Evolutionary conservation across 2,329 filamentous ascomycete species (phyloP).

Genomic region (Xylaria sp.): DNA sequence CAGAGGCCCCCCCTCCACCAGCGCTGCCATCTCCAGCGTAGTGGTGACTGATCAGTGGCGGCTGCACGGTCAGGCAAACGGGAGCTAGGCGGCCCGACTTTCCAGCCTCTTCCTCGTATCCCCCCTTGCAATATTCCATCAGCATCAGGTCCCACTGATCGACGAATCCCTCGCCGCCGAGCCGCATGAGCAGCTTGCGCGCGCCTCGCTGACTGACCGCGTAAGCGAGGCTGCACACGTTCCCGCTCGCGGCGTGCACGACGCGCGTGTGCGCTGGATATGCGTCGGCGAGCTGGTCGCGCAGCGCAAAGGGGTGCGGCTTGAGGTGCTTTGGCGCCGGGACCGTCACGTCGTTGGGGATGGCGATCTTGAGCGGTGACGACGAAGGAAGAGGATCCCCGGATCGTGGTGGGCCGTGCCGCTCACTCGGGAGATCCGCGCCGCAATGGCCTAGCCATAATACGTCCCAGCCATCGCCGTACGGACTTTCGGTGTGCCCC

Average conservation of each 20-base stretch:
- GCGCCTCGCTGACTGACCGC: constrained; percentile 46
- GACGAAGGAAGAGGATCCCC: not conserved
- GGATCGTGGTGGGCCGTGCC: not conserved
- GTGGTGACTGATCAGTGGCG: constrained; percentile 37
- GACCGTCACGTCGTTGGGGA: constrained; percentile 31
- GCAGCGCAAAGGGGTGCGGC: constrained; percentile 35
- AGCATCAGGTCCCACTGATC: constrained; percentile 39
- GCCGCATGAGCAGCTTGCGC: constrained; percentile 43
- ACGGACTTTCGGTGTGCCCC: not conserved
- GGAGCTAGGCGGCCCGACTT: not conserved
- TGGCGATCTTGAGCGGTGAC: constrained; percentile 22
- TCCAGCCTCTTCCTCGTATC: not conserved
- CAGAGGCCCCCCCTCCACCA: constrained; percentile 7
- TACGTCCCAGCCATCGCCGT: constrained; percentile 37
- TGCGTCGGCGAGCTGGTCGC: constrained; percentile 30
- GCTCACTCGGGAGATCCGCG: constrained; percentile 28
- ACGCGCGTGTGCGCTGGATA: constrained; percentile 45
- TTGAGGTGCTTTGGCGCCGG: constrained; percentile 36
- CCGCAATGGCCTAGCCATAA: constrained; percentile 40
- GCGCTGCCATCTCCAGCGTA: constrained; percentile 30
- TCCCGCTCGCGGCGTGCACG: constrained; percentile 42
- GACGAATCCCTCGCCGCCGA: constrained; percentile 35
- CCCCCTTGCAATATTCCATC: constrained; percentile 36
- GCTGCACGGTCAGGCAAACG: constrained; percentile 38
- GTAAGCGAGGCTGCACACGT: constrained; percentile 46